A percentile compares a stretch with the other conserved stretches of the same genome.
phyloP scores from a whole-genome alignment of 371 early-diverging fungal genomes.

The Actinomucor elegans region DNA sequence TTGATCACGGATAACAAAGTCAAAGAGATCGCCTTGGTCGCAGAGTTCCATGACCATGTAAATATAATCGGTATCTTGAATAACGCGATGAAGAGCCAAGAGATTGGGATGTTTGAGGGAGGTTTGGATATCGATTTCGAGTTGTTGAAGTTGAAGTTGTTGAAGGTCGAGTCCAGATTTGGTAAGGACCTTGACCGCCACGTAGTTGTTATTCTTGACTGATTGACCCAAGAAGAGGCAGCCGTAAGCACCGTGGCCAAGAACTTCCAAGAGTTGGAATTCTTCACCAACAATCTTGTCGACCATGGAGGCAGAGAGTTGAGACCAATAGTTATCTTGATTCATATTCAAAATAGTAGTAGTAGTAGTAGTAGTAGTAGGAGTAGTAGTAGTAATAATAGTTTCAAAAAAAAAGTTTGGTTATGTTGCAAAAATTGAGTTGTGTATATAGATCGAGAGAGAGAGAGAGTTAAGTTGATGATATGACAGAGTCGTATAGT shows the following conservation, averaged over 20 bases:
- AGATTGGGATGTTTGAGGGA: slow-evolving; percentile 68
- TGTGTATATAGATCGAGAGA: neutral
- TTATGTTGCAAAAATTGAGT: neutral
- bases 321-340: slow-evolving; percentile 31
- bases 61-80: slow-evolving; percentile 53
- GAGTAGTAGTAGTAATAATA: neutral
- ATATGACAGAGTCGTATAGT: slow-evolving; percentile 12
- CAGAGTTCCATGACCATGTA: slow-evolving; percentile 67
- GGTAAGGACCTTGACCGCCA: slow-evolving; percentile 74
- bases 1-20: slow-evolving; percentile 51
- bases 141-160: slow-evolving; percentile 66
- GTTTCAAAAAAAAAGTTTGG: neutral
- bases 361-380: neutral
- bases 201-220: slow-evolving; percentile 39
- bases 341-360: slow-evolving; percentile 4
- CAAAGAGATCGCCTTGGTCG: slow-evolving; percentile 65
- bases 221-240: slow-evolving; percentile 60
- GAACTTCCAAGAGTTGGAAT: slow-evolving; percentile 53
- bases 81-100: slow-evolving; percentile 54
- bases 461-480: neutral
- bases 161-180: slow-evolving; percentile 60
- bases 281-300: slow-evolving; percentile 30
- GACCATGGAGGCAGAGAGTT: slow-evolving; percentile 30
- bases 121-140: slow-evolving; percentile 76
- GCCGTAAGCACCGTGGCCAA: slow-evolving; percentile 66